Evolutionary conservation across 331 rosid genomes (phyloP), one percentile per base, ranked within the genome.

Genomic region (Acacia pycnantha): DNA sequence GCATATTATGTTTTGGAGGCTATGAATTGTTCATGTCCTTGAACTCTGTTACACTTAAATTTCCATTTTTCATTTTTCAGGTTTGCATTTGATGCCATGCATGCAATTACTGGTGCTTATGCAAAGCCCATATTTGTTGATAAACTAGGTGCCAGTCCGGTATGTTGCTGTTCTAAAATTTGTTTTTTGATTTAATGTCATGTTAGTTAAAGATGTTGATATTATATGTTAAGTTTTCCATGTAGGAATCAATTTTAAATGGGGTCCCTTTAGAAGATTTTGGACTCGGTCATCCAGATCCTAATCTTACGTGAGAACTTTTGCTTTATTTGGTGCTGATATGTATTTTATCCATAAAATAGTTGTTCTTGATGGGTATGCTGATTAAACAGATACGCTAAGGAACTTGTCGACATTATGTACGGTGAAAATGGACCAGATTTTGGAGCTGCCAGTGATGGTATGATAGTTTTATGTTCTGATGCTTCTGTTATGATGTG

Each of bases 391-490:
- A 96, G 99, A 82, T 96, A 96, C 51, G 99, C 99, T 0, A 91
- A 96, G 91, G 98, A 96, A 80, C 90, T 96, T 79, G 98, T 94
- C 77, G 53, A 87, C 86, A 87, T 92, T 86, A 22, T 96, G 91
- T 94, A 88, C 65, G 82, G 88, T 74, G 89, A 89, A 82, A 88
- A 92, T 66, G 99, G 97, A 85, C 97, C 97, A 74, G 99, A 94
- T 92, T 91, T 96, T 35, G 99, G 98, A 72, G 98, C 98, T 48
- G 98, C 98, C 73, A 96, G 99, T 87, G 99, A 96, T 90, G 99
- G 99, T 96, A 91, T 82, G 68, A 27, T 73, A 16, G 73, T 37
- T 64, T 24, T 59, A 35, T 31, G 33, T 46, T 69, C 31, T 19
- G 31, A 59, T 44, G 53, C 48, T 85, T 73, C 73, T 35, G 16